Evolutionary conservation across 176 grass and related monocot species (phyloP), one percentile per base, ranked within the genome.

Genomic region (Phragmites australis): DNA sequence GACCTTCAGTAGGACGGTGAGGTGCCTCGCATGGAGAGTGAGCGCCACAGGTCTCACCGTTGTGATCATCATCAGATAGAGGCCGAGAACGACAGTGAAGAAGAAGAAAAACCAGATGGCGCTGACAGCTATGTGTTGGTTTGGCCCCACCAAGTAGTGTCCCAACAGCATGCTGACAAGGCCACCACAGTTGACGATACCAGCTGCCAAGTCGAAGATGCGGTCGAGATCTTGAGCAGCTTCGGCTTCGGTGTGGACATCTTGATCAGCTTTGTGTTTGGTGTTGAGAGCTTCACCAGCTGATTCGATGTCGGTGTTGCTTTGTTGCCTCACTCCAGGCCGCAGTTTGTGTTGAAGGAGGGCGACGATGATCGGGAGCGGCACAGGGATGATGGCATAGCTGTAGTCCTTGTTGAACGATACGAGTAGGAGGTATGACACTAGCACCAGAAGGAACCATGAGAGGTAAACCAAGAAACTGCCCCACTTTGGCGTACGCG

Each of bases 31-130:
- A 25, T 47, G 75, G 10, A 17, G 75, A 77, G 60, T 65, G 7
- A 78, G 44, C 23, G 40, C 75, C 45, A 6, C 12, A 49, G 0
- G 14, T 16, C 75, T 78, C 26, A 78, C 75, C 3, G 75, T 78
- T 9, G 75, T 23, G 58, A 48, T 19, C 44, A 65, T n/a, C 75
- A 78, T 78, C 19, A 78, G 55, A 51, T 78, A 78, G 26, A 78
- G 29, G 19, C 75, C 75, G 13, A 78, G 59, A 78, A 30, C 0
- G 0, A 78, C 15, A n/a, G 75, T 78, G 30, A 22, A 46, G 19
- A 78, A 78, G 44, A 65, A 78, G 0, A 63, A 8, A 59, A 78
- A 18, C 57, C 59, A 58, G 0, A 50, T 17, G 9, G 27, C 19
- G 12, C 3, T 49, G 0, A 13, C 21, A 0, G 44, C 2, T 0